A percentile compares a stretch with the other conserved stretches of the same genome.
Conservation (phyloP, 257 asterid genomes). For the Solanum clarkiae region DNA sequence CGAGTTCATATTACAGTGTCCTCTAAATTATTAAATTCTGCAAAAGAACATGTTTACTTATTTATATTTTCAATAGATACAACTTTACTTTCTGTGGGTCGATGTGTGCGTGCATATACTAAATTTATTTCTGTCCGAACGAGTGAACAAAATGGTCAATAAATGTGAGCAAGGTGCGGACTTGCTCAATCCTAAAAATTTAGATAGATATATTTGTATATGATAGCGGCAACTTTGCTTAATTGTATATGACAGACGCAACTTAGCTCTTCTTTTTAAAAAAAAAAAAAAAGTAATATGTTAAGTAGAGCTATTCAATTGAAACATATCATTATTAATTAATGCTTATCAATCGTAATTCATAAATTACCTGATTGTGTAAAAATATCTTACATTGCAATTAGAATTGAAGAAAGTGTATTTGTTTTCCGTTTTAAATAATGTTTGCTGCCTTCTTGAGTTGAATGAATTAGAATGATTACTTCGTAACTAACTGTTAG, state of each 20-base stretch:
- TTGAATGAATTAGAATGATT: background rate
- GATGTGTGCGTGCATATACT: background rate
- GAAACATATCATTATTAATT: no score
- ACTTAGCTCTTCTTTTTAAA: no score
- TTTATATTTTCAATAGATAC: background rate
- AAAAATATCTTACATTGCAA: no score
- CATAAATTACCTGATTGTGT: no score
- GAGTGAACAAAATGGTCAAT: slow-evolving; percentile 8
- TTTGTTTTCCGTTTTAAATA: background rate
- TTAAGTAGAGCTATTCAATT: no score
- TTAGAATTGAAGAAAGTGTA: background rate
- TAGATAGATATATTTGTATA: background rate
- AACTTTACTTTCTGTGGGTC: background rate
- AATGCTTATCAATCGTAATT: no score
- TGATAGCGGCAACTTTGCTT: no score
- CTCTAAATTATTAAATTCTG: background rate
- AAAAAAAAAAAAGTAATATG: no score
- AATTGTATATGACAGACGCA: no score
- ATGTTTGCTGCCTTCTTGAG: background rate
- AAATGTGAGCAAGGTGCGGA: background rate
- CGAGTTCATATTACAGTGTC: background rate
- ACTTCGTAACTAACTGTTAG: background rate
- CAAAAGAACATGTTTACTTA: background rate
- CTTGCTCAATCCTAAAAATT: background rate
- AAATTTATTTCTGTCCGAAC: background rate